Evolutionary conservation across 2,329 filamentous ascomycete species (phyloP), one percentile per base, ranked within the genome.

Genomic region (Sporothrix curviconia): DNA sequence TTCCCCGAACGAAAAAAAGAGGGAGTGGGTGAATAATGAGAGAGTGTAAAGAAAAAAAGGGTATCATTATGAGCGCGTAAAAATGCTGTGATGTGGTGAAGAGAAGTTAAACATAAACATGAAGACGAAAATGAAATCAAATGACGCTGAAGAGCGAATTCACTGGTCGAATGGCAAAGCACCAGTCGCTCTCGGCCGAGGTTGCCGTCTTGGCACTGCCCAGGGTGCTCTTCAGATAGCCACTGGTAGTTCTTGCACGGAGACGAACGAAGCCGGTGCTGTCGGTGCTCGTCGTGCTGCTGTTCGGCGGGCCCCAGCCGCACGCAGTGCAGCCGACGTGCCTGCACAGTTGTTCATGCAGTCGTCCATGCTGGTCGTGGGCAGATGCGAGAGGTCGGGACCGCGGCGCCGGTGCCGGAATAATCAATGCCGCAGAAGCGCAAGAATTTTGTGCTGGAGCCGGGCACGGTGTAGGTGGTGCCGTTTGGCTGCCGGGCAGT

Each of bases 391-490:
- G 3, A 68, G 53, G 43, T 69, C 67, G n/a, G n/a, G 15, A 64
- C 63, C 37, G 72, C 71, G n/a, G 65, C 64, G 17, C 60, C 64
- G 2, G 58, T 59, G n/a, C 71, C 70, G 59, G 66, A 70, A 63
- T 74, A 77, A 65, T 79, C 76, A 56, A 77, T 63, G 30, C 74
- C 76, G 64, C 76, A 79, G 17, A 74, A 54, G 7, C 73, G 75
- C 22, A 72, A 61, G 66, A 79, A 79, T 8, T 59, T 64, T 60
- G 71, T 73, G 7, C 69, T 63, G 3, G 73, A 73, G 8, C 70
- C 69, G 1, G 73, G 70, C 1, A 76, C 74, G 24, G 66, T 54
- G 62, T 74, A 78, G n/a, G 69, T 63, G 1, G 76, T 78, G 55
- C 73, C 72, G 63, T 77, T n/a, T 77, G 14, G 71, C 69, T 1